Evolutionary conservation across 768 basidiomycete species (phyloP), one percentile per base, ranked within the genome.

Genomic region (Pilatotrama ljubarskyi): DNA sequence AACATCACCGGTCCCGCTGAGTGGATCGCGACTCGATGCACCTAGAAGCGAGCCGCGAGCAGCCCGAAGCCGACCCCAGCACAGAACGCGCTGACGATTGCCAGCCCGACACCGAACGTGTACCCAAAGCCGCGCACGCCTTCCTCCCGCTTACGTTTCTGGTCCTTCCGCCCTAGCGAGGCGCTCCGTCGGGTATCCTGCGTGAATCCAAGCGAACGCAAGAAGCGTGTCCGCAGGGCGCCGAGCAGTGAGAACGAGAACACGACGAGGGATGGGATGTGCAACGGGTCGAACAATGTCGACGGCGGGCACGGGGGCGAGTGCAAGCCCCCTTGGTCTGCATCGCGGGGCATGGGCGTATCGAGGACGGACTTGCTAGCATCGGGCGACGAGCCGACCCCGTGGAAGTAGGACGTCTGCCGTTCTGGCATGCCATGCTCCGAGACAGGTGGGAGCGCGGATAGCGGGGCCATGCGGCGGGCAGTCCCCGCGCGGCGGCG

Each of bases 221-320:
- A 60, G 2, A 80, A 50, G 15, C 67, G 66, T 18, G 65, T 59
- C 50, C 69, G 73, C 36, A 77, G 63, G 2, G 86, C 86, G 0
- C 75, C 78, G 9, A 89, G 63, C 24, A 89, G 76, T 9, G 87
- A 88, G 25, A 87, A 58, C 1, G 87, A 84, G 65, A 87, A 81
- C 47, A 82, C 67, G 7, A 90, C 14, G 29, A 90, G 71, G 5
- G 86, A 87, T 0, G 87, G 85, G 36, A 89, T 68, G 68, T 89
- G 86, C 15, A 90, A 71, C 1, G 88, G 88, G 62, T 90, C 88
- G 59, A 86, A 80, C 17, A 74, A 56, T 18, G 71, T 55, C 18
- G 70, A 69, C n/a, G 68, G 52, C 5, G 64, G 25, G 53, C 75
- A 73, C 14, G 50, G 38, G 14, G 70, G 58, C 15, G 55, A 55